Evolutionary conservation across 441 rosid species (phyloP).

Genomic region (Jatropha podagrica): DNA sequence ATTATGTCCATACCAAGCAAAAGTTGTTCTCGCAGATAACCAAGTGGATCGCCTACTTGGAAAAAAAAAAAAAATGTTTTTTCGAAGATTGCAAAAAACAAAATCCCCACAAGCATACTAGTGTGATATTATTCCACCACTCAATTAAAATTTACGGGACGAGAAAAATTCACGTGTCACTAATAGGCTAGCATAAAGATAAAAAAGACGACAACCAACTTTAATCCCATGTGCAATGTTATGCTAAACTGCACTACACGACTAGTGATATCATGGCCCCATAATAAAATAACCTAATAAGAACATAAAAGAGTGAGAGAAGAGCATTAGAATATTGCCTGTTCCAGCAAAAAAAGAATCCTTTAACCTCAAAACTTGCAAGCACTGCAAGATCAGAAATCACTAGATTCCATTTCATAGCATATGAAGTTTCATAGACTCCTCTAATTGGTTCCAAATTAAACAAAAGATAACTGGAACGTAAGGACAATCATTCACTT

Average conservation of each 20-base stretch:
- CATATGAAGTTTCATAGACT: background rate
- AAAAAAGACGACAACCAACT: background rate
- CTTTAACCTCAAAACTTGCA: background rate
- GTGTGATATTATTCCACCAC: background rate
- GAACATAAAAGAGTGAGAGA: background rate
- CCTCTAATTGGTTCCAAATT: background rate
- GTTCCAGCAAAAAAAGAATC: background rate
- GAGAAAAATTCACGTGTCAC: background rate
- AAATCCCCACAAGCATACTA: background rate
- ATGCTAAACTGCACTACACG: slow-evolving; percentile 1
- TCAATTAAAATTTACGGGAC: background rate
- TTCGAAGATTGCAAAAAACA: background rate
- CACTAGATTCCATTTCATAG: background rate
- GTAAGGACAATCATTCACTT: background rate
- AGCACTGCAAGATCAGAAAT: slow-evolving; percentile 5
- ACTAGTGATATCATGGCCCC: background rate
- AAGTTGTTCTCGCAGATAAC: background rate
- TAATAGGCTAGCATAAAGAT: background rate
- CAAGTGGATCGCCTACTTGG: background rate
- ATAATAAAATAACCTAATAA: background rate
- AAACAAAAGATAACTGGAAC: background rate
- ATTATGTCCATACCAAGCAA: background rate
- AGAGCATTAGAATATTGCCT: slow-evolving; percentile 3
- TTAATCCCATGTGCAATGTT: slow-evolving; percentile 6
- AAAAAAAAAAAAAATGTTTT: background rate